Conservation (phyloP, 2,329 filamentous ascomycete species). For the Ophiostoma ips region DNA sequence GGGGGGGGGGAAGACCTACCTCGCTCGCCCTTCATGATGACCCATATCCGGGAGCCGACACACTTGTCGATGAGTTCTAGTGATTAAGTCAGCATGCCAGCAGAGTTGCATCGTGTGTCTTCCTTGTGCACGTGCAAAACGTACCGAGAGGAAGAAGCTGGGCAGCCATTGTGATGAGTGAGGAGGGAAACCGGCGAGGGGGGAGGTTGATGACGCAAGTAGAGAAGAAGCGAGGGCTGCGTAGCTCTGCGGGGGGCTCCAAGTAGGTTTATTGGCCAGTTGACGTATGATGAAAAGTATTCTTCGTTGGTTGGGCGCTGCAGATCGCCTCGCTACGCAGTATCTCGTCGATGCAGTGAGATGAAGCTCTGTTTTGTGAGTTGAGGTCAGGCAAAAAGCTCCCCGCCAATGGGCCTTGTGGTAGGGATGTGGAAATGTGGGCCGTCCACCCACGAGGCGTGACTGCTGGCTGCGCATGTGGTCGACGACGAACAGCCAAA, state of each 20-base stretch:
- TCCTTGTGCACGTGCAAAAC: slow-evolving; percentile 8
- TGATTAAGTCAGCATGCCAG: neutral
- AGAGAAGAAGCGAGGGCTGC: neutral
- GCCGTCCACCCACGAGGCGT: too few species aligned
- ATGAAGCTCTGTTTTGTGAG: neutral
- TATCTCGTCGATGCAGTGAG: neutral
- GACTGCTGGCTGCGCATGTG: too few species aligned
- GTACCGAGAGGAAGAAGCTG: slow-evolving; percentile 60
- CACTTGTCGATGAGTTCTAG: slow-evolving; percentile 97
- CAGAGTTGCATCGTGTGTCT: neutral
- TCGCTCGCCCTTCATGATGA: slow-evolving; percentile 98
- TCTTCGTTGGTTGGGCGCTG: neutral
- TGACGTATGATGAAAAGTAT: neutral
- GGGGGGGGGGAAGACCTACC: slow-evolving; percentile 36
- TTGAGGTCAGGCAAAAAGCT: neutral
- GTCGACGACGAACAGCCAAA: too few species aligned
- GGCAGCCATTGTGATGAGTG: slow-evolving; percentile 48
- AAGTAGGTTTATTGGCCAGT: neutral
- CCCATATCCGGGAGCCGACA: slow-evolving; percentile 94
- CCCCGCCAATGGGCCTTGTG: neutral
- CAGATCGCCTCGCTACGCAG: neutral
- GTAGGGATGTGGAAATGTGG: neutral
- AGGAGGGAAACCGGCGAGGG: neutral
- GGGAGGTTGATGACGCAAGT: neutral
- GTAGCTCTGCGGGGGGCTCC: neutral